Evolutionary conservation across 371 early-diverging fungal genomes (phyloP).

Genomic region (Syncephalastrum monosporum): DNA sequence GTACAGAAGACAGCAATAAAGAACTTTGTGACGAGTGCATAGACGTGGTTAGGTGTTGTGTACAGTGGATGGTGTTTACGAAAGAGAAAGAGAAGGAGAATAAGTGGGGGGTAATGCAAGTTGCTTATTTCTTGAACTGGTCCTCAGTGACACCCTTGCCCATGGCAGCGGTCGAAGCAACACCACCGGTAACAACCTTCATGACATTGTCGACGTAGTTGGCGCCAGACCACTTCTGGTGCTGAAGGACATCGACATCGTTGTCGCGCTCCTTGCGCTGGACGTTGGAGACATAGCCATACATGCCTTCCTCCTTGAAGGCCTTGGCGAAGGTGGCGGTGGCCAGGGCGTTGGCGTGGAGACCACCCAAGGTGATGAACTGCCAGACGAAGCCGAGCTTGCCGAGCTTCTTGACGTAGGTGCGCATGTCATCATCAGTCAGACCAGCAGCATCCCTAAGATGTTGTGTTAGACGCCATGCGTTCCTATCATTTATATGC

Average conservation of each 20-base stretch:
- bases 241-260: slow-evolving; percentile 92
- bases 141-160: slow-evolving; percentile 89
- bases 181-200: slow-evolving; percentile 92
- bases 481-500: neutral
- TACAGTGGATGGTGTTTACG: too few relatives aligned
- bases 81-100: too few relatives aligned
- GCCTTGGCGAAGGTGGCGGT: slow-evolving; percentile 86
- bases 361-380: slow-evolving; percentile 97
- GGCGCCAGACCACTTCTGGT: slow-evolving; percentile 99
- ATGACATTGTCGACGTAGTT: slow-evolving; percentile 92
- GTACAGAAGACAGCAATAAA: too few relatives aligned
- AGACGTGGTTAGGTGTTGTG: too few relatives aligned
- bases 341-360: slow-evolving; percentile 89
- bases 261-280: slow-evolving; percentile 92
- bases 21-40: too few relatives aligned
- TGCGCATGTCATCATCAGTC: slow-evolving; percentile 85
- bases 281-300: slow-evolving; percentile 91
- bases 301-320: slow-evolving; percentile 90
- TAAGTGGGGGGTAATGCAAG: too few relatives aligned
- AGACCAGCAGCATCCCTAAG: slow-evolving; percentile 84
- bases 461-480: neutral
- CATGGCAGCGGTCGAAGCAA: slow-evolving; percentile 96
- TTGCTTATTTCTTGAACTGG: slow-evolving; percentile 56
- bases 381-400: slow-evolving; percentile 97
- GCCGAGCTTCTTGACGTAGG: slow-evolving; percentile 81